These are phyloP conservation scores for Lactarius evosmus DNA, from an alignment of 768 basidiomycete species.

Conservation along the genomic window DNA sequence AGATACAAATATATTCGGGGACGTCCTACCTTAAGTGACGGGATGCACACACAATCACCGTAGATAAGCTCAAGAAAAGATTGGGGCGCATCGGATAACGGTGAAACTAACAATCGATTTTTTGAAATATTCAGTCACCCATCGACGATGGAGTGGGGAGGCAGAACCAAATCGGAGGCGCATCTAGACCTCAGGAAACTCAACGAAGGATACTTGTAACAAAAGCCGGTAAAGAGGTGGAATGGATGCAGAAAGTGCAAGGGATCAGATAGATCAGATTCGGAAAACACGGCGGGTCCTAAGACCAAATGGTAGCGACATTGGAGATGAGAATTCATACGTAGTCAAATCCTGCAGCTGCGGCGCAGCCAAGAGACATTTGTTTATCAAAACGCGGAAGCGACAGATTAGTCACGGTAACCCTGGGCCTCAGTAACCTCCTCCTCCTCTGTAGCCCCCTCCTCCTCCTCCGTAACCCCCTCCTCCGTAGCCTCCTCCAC, in stretches of 20 bases:
- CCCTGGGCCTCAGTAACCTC: too few species aligned
- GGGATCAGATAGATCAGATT: not conserved
- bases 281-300: not conserved
- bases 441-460: too few species aligned
- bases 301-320: not conserved
- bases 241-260: not conserved
- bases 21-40: too few species aligned
- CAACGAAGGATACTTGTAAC: too few species aligned
- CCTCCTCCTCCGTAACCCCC: not conserved
- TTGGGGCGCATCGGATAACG: not conserved
- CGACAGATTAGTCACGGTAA: not conserved
- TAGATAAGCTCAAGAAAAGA: too few species aligned
- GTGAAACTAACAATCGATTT: not conserved
- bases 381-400: not conserved
- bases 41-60: too few species aligned
- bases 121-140: too few species aligned
- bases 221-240: not conserved
- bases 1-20: too few species aligned
- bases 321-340: not conserved
- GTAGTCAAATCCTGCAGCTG: not conserved
- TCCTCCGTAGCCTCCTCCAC: slow-evolving; percentile 24
- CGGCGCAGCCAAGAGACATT: not conserved
- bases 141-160: too few species aligned
- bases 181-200: not conserved
- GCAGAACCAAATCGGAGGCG: too few species aligned